phyloP scores from a whole-genome alignment of 2,329 filamentous ascomycete species.

The Alternaria metachromatica region DNA sequence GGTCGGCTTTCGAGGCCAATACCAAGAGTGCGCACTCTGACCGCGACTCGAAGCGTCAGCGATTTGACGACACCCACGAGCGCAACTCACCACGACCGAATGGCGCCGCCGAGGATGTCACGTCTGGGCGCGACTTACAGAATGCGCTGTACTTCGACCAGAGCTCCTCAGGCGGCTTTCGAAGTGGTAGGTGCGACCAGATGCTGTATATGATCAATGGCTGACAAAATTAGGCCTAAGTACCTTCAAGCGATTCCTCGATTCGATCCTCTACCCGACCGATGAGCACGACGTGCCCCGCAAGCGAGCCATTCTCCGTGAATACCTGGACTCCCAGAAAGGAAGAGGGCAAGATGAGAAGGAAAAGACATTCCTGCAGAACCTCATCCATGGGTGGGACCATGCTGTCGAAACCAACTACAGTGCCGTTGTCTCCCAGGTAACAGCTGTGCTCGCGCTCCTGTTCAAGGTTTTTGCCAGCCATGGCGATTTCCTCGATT shows the following conservation, averaged over 20 bases:
- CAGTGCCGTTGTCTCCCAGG: slow-evolving; percentile 79
- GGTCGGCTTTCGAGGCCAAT: slow-evolving; percentile 42
- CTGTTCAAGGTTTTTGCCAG: slow-evolving; percentile 79
- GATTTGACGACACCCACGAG: slow-evolving; percentile 34
- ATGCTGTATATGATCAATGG: background rate
- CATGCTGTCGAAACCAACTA: slow-evolving; percentile 81
- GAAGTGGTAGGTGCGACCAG: slow-evolving; percentile 31
- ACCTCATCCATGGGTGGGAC: slow-evolving; percentile 88
- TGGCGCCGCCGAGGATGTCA: slow-evolving; percentile 38
- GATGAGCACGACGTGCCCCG: slow-evolving; percentile 56
- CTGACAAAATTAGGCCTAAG: slow-evolving; percentile 62
- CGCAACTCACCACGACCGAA: slow-evolving; percentile 31
- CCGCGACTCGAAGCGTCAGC: slow-evolving; percentile 43
- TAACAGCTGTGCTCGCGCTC: slow-evolving; percentile 80
- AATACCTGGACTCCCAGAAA: slow-evolving; percentile 70
- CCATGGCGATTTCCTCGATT: slow-evolving; percentile 74
- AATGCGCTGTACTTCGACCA: slow-evolving; percentile 48
- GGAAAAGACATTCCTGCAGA: slow-evolving; percentile 70
- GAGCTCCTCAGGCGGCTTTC: slow-evolving; percentile 35
- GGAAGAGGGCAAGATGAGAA: slow-evolving; percentile 59
- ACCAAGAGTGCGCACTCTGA: slow-evolving; percentile 23
- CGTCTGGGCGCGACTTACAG: slow-evolving; percentile 44
- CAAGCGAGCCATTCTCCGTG: slow-evolving; percentile 67
- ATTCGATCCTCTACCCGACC: slow-evolving; percentile 64
- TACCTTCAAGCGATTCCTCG: slow-evolving; percentile 74